phyloP scores from a whole-genome alignment of 169 alveolate genomes.

The Plasmodium sp. region DNA sequence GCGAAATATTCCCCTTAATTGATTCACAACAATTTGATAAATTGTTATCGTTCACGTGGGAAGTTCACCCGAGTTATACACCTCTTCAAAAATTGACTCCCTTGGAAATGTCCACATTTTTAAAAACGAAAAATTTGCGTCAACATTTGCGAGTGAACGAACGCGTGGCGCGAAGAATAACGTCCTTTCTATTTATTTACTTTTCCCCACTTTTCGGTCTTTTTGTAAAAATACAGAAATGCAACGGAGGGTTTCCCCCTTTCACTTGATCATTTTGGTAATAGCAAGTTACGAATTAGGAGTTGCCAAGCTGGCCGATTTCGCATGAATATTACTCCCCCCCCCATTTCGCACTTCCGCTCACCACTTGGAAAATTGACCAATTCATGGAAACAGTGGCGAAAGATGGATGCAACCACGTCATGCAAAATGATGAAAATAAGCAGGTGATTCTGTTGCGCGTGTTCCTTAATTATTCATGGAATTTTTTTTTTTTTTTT shows the following conservation, averaged over 20 bases:
- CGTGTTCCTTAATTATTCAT: background rate
- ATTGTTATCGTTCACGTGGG: background rate
- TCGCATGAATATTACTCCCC: background rate
- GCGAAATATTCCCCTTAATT: background rate
- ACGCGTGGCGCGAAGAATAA: background rate
- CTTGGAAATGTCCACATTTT: background rate
- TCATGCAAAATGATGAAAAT: slow-evolving; percentile 2
- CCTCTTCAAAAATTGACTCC: background rate
- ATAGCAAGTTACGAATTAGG: background rate
- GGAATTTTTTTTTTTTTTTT: background rate
- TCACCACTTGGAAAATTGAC: background rate
- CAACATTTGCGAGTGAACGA: background rate
- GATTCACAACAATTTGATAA: background rate
- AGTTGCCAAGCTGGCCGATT: background rate
- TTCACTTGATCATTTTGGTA: background rate
- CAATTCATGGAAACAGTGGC: slow-evolving; percentile 33
- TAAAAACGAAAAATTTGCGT: background rate
- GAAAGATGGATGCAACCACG: slow-evolving; percentile 13
- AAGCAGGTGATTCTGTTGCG: slow-evolving; percentile 1
- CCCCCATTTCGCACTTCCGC: background rate
- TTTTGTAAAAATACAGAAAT: background rate
- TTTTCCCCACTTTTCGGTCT: background rate
- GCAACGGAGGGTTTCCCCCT: background rate
- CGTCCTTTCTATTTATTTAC: background rate
- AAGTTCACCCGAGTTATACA: background rate